phyloP scores from a whole-genome alignment of 202 grass and related monocot genomes.

The Zizania palustris region DNA sequence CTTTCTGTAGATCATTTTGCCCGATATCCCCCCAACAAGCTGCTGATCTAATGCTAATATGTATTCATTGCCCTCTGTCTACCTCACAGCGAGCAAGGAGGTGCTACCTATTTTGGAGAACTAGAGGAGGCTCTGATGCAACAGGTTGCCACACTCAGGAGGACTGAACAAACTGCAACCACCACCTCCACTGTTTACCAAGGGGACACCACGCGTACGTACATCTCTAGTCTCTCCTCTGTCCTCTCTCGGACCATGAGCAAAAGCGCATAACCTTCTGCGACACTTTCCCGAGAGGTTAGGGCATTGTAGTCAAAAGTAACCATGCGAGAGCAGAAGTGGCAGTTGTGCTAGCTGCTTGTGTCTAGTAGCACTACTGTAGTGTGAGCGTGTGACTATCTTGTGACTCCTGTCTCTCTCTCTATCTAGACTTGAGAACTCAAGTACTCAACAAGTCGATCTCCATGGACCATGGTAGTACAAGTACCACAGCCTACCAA shows the following conservation, averaged over 20 bases:
- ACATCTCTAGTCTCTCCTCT: conserved; percentile 1
- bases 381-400: conserved; percentile 38
- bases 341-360: conserved; percentile 33
- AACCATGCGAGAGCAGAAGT: conserved; percentile 42
- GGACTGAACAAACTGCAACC: conserved; percentile 42
- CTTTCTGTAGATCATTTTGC: conserved; percentile 17
- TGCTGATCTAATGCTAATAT: not conserved
- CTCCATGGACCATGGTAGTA: not conserved
- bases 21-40: not conserved
- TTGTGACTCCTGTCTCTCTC: not conserved
- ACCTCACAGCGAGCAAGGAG: conserved; percentile 59
- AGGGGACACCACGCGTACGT: conserved; percentile 56
- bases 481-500: conserved; percentile 27
- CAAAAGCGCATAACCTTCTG: conserved; percentile 44
- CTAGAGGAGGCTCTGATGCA: conserved; percentile 91
- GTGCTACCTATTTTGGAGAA: conserved; percentile 67
- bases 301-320: conserved; percentile 64
- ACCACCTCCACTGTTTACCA: conserved; percentile 46
- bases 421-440: conserved; percentile 16
- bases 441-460: not conserved
- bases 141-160: conserved; percentile 60
- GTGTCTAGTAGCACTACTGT: not conserved
- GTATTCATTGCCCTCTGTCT: not conserved
- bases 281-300: conserved; percentile 58
- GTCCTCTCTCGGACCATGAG: not conserved